Conservation (phyloP, 2,329 filamentous ascomycete species). For the Zymoseptoria crescenta region DNA sequence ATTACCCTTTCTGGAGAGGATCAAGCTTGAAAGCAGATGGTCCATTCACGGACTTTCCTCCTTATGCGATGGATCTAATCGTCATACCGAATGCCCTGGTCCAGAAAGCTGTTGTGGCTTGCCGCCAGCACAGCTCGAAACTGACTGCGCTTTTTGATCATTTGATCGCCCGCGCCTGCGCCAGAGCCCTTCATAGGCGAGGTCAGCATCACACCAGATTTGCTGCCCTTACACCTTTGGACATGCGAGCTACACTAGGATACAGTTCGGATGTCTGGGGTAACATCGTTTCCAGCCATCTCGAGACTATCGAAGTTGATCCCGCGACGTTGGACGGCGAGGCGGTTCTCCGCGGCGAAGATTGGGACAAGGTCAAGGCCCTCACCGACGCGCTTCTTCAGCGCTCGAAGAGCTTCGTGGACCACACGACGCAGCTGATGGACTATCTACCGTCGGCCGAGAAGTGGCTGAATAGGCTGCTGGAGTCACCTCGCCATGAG, state of each 20-base stretch:
- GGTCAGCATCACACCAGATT: slow-evolving; percentile 27
- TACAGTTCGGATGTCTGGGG: slow-evolving; percentile 32
- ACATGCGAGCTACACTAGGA: slow-evolving; percentile 33
- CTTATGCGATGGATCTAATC: neutral
- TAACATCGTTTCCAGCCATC: slow-evolving; percentile 22
- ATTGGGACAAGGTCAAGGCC: slow-evolving; percentile 30
- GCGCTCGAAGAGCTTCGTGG: slow-evolving; percentile 26
- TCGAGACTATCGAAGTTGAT: slow-evolving; percentile 8
- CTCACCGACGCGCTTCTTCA: slow-evolving; percentile 30
- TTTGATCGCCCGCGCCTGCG: slow-evolving; percentile 33
- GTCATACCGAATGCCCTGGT: slow-evolving; percentile 25
- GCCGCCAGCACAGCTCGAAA: slow-evolving; percentile 32
- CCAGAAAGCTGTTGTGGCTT: slow-evolving; percentile 22
- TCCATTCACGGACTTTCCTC: slow-evolving; percentile 12
- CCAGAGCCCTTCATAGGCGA: slow-evolving; percentile 21
- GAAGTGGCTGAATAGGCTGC: slow-evolving; percentile 33
- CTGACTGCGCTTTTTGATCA: slow-evolving; percentile 38
- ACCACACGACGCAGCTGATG: slow-evolving; percentile 39
- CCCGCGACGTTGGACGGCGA: neutral
- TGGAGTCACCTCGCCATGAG: slow-evolving; percentile 32
- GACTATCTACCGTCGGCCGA: slow-evolving; percentile 35
- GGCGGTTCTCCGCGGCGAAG: slow-evolving; percentile 2
- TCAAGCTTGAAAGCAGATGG: slow-evolving; percentile 8
- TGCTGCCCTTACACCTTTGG: slow-evolving; percentile 33
- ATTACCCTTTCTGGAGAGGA: slow-evolving; percentile 10